Base-by-base conservation (phyloP, 2,329 filamentous ascomycete genomes). In the Sporothrix brunneoviolacea region DNA sequence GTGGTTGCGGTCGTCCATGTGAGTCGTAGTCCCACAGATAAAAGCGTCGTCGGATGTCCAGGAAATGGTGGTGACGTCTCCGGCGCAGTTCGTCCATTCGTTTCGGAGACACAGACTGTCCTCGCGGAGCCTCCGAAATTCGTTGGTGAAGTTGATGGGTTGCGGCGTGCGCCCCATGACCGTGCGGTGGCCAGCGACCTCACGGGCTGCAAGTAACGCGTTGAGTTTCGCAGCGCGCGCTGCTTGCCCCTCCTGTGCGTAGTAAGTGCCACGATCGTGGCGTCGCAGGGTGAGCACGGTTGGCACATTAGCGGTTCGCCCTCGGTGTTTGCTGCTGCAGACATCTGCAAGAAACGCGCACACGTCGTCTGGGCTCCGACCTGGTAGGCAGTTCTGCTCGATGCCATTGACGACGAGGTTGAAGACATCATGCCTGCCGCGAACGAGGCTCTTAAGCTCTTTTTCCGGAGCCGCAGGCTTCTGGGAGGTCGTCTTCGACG, bases 1-100 rank as follows among this genome's bases (percentile, higher is more conserved):
- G 58, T 83, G 79, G 51, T 83, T 84, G 37, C 80, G 76, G 0
- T 69, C 65, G 57, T 84, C 81, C 0, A 79, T 83, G 62, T 84
- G 80, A 0, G 76, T 75, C 0, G 79, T 81, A 0, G 80, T 79
- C 30, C 81, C 81, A 55, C 79, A 82, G n/a, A 84, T 60, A 46
- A 83, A 79, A 15, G 67, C 66, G n/a, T 69, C 60, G 18, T 74
- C 59, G 0, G 75, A 76, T 0, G 77, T 67, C 81, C 81, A 84
- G 16, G 70, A 70, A 43, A 82, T 69, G 3, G 79, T 76, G 19
- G 73, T 69, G 38, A 84, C 75, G 57, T 84, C 80, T 4, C 81
- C 80, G 27, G 80, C 79, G 47, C 79, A 82, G 56, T 78, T 75
- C 2, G 74, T 79, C 69, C 79, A 84, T 58, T 82, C 74, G 3